Evolutionary conservation across 2,329 filamentous ascomycete species (phyloP).

Genomic region (Ascochyta koolunga): DNA sequence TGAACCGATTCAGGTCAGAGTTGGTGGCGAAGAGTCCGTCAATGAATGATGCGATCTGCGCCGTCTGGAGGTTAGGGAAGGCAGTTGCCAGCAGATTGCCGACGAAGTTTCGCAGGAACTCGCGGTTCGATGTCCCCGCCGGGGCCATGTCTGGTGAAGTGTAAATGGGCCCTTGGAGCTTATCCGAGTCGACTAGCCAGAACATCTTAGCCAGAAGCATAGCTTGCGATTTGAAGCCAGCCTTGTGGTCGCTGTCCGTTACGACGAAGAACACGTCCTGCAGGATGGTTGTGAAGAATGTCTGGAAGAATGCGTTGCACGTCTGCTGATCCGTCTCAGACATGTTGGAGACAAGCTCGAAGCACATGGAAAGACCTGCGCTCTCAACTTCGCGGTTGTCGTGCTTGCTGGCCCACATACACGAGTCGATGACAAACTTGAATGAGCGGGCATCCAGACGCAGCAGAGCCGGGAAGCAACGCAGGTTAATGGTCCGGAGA

Average conservation of each 20-base stretch:
- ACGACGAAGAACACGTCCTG: slow-evolving; percentile 99
- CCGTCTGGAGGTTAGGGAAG: slow-evolving; percentile 87
- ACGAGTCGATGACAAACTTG: slow-evolving; percentile 99
- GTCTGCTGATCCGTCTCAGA: slow-evolving; percentile 86
- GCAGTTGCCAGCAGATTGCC: slow-evolving; percentile 83
- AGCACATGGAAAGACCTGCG: slow-evolving; percentile 95
- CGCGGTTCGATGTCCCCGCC: slow-evolving; percentile 82
- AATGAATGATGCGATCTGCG: slow-evolving; percentile 89
- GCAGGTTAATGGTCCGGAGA: slow-evolving; percentile 91
- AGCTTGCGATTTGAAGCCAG: slow-evolving; percentile 97
- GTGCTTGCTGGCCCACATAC: slow-evolving; percentile 99
- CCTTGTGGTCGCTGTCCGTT: slow-evolving; percentile 97
- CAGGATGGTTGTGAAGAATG: slow-evolving; percentile 93
- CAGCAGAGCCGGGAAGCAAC: slow-evolving; percentile 93
- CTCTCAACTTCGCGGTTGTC: slow-evolving; percentile 98
- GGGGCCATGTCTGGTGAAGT: slow-evolving; percentile 76
- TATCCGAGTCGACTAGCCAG: slow-evolving; percentile 87
- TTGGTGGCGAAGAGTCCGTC: slow-evolving; percentile 88
- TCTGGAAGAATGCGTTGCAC: slow-evolving; percentile 95
- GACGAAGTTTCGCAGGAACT: slow-evolving; percentile 89
- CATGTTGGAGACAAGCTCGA: slow-evolving; percentile 97
- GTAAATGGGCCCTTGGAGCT: slow-evolving; percentile 93
- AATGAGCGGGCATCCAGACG: slow-evolving; percentile 96
- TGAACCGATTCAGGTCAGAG: slow-evolving; percentile 91
- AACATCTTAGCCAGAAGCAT: slow-evolving; percentile 94